These are phyloP conservation scores for Salix viminalis DNA, from an alignment of 345 rosid species.

Conservation along the genomic window DNA sequence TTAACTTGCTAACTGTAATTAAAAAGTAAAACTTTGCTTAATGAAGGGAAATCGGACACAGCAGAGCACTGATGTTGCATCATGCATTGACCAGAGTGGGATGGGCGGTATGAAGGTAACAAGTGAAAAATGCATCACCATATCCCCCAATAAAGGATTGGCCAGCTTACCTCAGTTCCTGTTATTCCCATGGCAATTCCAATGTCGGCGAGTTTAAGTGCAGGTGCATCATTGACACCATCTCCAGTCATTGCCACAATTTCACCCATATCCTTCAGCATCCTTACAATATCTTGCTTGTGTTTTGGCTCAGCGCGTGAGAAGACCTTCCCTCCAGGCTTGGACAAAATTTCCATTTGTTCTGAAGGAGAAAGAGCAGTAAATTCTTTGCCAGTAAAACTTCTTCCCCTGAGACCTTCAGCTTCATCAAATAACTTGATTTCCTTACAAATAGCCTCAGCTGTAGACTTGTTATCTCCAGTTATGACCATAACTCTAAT, in stretches of 20 bases:
- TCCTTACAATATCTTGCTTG: conserved; percentile 86
- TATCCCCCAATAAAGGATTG: neutral
- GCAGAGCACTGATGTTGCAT: too few species aligned
- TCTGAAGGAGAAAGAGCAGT: conserved; percentile 50
- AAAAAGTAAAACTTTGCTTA: neutral
- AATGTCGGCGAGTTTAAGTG: conserved; percentile 88
- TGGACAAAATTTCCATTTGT: conserved; percentile 47
- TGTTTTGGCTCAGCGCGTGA: conserved; percentile 91
- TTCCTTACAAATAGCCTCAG: conserved; percentile 82
- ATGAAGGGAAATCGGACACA: too few species aligned
- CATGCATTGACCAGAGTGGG: neutral
- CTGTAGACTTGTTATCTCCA: conserved; percentile 94
- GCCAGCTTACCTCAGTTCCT: conserved; percentile 76
- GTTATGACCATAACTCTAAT: conserved; percentile 89
- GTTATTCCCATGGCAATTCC: conserved; percentile 96
- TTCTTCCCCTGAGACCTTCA: conserved; percentile 57
- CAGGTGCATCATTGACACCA: conserved; percentile 98
- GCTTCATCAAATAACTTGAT: conserved; percentile 50
- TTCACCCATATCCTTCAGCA: conserved; percentile 84
- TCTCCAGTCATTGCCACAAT: conserved; percentile 99
- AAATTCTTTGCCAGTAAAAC: conserved; percentile 78
- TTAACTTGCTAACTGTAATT: neutral
- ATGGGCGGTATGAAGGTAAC: neutral
- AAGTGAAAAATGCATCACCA: neutral
- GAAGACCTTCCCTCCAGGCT: conserved; percentile 77